Base-by-base conservation (phyloP, 306 rosid species). In the Casuarina glauca region DNA sequence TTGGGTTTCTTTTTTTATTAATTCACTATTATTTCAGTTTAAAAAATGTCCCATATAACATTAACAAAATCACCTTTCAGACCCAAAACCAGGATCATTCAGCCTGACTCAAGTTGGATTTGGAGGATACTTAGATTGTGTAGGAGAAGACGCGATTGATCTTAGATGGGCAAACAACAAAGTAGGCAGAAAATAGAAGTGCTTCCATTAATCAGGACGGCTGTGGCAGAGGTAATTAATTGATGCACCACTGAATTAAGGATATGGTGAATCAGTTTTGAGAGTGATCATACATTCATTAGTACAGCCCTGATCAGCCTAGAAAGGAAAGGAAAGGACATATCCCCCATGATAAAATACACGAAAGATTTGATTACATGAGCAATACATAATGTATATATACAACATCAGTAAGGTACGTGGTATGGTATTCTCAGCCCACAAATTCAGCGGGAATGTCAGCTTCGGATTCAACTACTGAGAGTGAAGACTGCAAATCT, bases 391-490 rank as follows among this genome's bases (percentile, higher is more conserved):
- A 48, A 73, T 78, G 63, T 73, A 70, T 73, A 80, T 61, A 43
- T 57, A 72, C 13, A 38, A 38, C 9, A 19, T 5, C 11, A 17
- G 9, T 4, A 53, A 66, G 57, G 57, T 54, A 42, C 20, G 70
- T 41, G 69, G 17, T 12, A 74, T 42, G 72, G 46, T 70, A 77
- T 74, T 79, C 76, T 73, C 76, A 54, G 48, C 62, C 70, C 83
- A 19, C 48, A 39, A 74, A 62, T 41, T 74, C 51, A 51, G 36
- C 13, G 82, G 86, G 77, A 42, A 75, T 79, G 57, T 35, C 2
- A 44, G 17, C 7, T 2, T 70, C 43, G 13, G 15, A 43, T 60
- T 13, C 32, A 16, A 17, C 11, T 49, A n/a, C 69, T 3, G 36
- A 26, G 32, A 26, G 32, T 26, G 32, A 26, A 26, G 32, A 26